Evolutionary conservation across 139 green algal species (phyloP).

Genomic region (Coelastrella sp.): DNA sequence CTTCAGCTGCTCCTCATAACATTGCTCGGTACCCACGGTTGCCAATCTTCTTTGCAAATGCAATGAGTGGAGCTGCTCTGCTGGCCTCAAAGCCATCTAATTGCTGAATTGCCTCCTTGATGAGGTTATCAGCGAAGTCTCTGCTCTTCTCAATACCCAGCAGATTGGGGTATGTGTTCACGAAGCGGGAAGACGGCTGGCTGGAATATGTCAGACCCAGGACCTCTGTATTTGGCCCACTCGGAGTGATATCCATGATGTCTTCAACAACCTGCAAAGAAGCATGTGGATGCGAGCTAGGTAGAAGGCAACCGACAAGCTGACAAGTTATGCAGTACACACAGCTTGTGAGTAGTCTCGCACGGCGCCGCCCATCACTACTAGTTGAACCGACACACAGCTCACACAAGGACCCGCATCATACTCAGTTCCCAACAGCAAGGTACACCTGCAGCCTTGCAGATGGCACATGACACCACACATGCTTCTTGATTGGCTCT

Average conservation of each 20-base stretch:
- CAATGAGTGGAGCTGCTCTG: slow-evolving; percentile 88
- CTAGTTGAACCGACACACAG: too few species aligned
- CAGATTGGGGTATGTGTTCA: slow-evolving; percentile 98
- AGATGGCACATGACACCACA: too few species aligned
- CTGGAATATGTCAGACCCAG: slow-evolving; percentile 99
- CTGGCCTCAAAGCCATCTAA: slow-evolving; percentile 85
- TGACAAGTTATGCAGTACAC: not conserved
- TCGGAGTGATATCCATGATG: slow-evolving; percentile 99
- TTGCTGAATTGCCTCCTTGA: slow-evolving; percentile 91
- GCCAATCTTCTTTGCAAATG: slow-evolving; percentile 97
- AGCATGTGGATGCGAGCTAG: too few species aligned
- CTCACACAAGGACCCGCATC: too few species aligned
- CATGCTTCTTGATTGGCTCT: too few species aligned
- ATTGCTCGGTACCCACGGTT: slow-evolving; percentile 91
- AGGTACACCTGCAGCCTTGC: too few species aligned
- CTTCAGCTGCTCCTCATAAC: too few species aligned
- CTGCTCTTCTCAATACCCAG: slow-evolving; percentile 85
- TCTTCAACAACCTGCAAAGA: slow-evolving; percentile 97
- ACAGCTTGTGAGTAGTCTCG: too few species aligned
- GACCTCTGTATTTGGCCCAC: slow-evolving; percentile 88
- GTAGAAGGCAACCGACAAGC: too few species aligned
- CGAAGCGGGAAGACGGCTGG: slow-evolving; percentile 92
- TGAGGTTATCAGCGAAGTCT: slow-evolving; percentile 89
- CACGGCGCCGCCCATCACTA: too few species aligned
- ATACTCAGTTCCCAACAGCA: too few species aligned